Evolutionary conservation across 306 rosid species (phyloP).

Genomic region (Purshia tridentata): DNA sequence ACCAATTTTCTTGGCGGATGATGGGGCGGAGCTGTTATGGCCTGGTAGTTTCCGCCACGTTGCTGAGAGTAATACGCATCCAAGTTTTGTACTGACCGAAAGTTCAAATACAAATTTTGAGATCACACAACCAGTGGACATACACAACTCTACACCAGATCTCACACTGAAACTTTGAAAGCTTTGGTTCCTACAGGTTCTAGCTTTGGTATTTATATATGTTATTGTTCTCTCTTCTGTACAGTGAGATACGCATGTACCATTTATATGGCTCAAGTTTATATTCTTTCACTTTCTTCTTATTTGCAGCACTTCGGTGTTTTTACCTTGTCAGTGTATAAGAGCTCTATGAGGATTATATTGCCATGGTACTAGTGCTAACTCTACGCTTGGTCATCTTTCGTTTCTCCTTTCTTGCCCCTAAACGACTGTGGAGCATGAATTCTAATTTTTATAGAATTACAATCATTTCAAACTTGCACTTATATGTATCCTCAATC

Average conservation of each 20-base stretch:
- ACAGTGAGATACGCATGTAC: slow-evolving; percentile 46
- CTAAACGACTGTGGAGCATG: not conserved
- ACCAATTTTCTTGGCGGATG: slow-evolving; percentile 74
- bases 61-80: slow-evolving; percentile 38
- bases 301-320: slow-evolving; percentile 33
- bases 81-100: slow-evolving; percentile 48
- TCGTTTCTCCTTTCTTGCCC: not conserved
- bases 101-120: slow-evolving; percentile 54
- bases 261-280: slow-evolving; percentile 32
- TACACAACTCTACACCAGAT: slow-evolving; percentile 62
- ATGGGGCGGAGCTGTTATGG: slow-evolving; percentile 69
- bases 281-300: slow-evolving; percentile 27
- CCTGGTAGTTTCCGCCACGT: slow-evolving; percentile 82
- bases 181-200: slow-evolving; percentile 21
- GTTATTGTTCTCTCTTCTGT: slow-evolving; percentile 41
- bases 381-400: not conserved
- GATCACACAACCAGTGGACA: slow-evolving; percentile 44
- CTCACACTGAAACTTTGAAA: slow-evolving; percentile 77
- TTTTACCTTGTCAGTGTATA: slow-evolving; percentile 38
- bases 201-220: slow-evolving; percentile 32
- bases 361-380: not conserved
- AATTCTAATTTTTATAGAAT: not conserved
- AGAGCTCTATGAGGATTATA: slow-evolving; percentile 44
- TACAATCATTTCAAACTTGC: too few relatives aligned
- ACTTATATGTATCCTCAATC: too few relatives aligned